phyloP scores from a whole-genome alignment of 2,329 filamentous ascomycete species.

The Elsinoe perseae region DNA sequence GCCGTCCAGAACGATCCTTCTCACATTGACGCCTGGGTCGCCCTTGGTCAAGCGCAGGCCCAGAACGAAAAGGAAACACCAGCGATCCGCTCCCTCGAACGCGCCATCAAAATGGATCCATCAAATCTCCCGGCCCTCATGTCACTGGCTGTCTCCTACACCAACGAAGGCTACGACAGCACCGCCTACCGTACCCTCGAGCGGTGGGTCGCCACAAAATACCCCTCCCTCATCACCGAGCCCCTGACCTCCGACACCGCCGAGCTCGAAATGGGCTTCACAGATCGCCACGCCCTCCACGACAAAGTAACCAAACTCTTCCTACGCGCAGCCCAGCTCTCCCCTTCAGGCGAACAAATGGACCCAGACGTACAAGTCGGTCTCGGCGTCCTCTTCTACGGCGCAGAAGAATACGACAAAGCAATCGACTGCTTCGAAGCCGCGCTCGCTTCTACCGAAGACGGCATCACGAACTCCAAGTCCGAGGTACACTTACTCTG shows the following conservation, averaged over 20 bases:
- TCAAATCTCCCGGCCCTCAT: slow-evolving; percentile 84
- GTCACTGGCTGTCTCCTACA: slow-evolving; percentile 93
- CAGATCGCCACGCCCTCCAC: slow-evolving; percentile 81
- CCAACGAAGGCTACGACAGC: slow-evolving; percentile 96
- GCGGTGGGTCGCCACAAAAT: slow-evolving; percentile 93
- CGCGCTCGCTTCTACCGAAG: slow-evolving; percentile 76
- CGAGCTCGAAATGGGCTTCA: slow-evolving; percentile 74
- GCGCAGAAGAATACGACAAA: slow-evolving; percentile 95
- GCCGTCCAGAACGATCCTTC: slow-evolving; percentile 82
- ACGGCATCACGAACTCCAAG: slow-evolving; percentile 72
- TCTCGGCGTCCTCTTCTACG: slow-evolving; percentile 93
- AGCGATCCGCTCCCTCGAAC: slow-evolving; percentile 86
- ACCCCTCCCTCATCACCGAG: slow-evolving; percentile 68
- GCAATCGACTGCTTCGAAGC: slow-evolving; percentile 97
- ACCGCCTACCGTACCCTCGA: slow-evolving; percentile 94
- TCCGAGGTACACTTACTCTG: slow-evolving; percentile 88
- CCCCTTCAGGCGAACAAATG: slow-evolving; percentile 88
- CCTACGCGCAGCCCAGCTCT: slow-evolving; percentile 85
- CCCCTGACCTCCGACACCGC: slow-evolving; percentile 65
- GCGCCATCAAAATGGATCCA: slow-evolving; percentile 79
- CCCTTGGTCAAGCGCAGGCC: slow-evolving; percentile 83
- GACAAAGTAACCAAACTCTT: slow-evolving; percentile 85
- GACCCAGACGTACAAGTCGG: slow-evolving; percentile 98
- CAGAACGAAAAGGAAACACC: slow-evolving; percentile 98
- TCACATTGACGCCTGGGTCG: slow-evolving; percentile 89